Evolutionary conservation across 345 rosid species (phyloP), one percentile per base, ranked within the genome.

Genomic region (Hibiscus syriacus): DNA sequence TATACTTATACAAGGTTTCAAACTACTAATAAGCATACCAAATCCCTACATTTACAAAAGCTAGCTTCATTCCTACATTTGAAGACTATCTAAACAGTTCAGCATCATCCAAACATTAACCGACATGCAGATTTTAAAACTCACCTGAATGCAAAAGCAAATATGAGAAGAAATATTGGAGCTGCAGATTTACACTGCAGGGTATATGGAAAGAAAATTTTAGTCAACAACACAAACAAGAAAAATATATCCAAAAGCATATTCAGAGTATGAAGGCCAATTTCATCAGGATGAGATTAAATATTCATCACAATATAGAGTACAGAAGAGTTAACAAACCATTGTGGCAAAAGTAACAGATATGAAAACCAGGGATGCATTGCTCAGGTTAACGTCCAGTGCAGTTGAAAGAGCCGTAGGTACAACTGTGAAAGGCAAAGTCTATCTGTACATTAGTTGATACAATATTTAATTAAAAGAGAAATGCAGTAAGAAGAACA

Each of bases 111-210:
- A 26, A 45, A 64, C 34, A 45, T 23, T 29, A 25, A 61, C 8
- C 9, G 22, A 45, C 16, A 64, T 26, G 25, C 45, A 43, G 48
- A 6, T 64, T 27, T 6, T 23, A 75, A 20, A 62, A 72, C 53
- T 70, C 75, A 95, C 99, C 98, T 92, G 97, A 95, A 95, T 64
- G 98, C 98, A 84, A 95, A 95, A 75, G 99, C 97, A 76, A 95
- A 95, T 38, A 95, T 70, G 65, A 95, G 90, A 73, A 95, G 99
- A 80, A 92, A 95, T 83, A 95, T 88, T 30, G 99, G 99, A 56
- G 97, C 79, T 53, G 97, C 99, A 68, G 99, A 94, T 88, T 94
- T 94, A 83, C 99, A 94, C 98, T 94, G 90, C 87, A 83, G 66
- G 5, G 70, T 22, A 62, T 19, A 41, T 38, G 30, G 65, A 25